Evolutionary conservation across 371 early-diverging fungal genomes (phyloP).

Genomic region (Batkoa obscura): DNA sequence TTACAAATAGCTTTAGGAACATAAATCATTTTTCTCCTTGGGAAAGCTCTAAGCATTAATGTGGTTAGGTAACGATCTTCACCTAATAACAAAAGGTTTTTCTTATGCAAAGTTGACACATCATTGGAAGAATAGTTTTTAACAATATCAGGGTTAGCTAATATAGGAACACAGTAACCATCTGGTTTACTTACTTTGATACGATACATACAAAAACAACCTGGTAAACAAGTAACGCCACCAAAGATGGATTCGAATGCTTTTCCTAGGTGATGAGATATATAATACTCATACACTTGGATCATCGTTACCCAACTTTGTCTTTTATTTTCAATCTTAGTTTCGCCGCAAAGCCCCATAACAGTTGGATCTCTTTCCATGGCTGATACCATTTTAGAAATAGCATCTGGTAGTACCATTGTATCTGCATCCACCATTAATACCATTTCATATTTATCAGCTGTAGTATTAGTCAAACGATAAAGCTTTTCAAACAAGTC

Average conservation of each 20-base stretch:
- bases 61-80: slow-evolving; percentile 99
- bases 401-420: slow-evolving; percentile 47
- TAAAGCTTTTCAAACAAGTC: slow-evolving; percentile 80
- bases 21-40: slow-evolving; percentile 84
- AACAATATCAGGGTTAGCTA: slow-evolving; percentile 79
- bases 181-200: slow-evolving; percentile 43
- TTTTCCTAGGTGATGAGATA: slow-evolving; percentile 82
- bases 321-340: slow-evolving; percentile 56
- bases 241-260: slow-evolving; percentile 90
- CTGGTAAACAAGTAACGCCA: slow-evolving; percentile 87
- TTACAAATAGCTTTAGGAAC: slow-evolving; percentile 85
- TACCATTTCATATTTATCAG: slow-evolving; percentile 66
- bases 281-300: slow-evolving; percentile 84
- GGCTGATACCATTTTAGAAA: slow-evolving; percentile 47
- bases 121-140: slow-evolving; percentile 81
- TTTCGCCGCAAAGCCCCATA: slow-evolving; percentile 72
- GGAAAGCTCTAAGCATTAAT: slow-evolving; percentile 90
- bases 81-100: slow-evolving; percentile 93
- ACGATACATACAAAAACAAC: slow-evolving; percentile 92
- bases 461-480: slow-evolving; percentile 55
- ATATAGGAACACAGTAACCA: slow-evolving; percentile 63
- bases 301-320: slow-evolving; percentile 75
- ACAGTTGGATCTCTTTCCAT: slow-evolving; percentile 58
- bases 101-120: slow-evolving; percentile 94
- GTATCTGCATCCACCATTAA: slow-evolving; percentile 97